Percentiles rank a stretch among this genome's conserved stretches.
phyloP scores from a whole-genome alignment of 352 stramenopile species.

The Phytophthora pistaciae region DNA sequence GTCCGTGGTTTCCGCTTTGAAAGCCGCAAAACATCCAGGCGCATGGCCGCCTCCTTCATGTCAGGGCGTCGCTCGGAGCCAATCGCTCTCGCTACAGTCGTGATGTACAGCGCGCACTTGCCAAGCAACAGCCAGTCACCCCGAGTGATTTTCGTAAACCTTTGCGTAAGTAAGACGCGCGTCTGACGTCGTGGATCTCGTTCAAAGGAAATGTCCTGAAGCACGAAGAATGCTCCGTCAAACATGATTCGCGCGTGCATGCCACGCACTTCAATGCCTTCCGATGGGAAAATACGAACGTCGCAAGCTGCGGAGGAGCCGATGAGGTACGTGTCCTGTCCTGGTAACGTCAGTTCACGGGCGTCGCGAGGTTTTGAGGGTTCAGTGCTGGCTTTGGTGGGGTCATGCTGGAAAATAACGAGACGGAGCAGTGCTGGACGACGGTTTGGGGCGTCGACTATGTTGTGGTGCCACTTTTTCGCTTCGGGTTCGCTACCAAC shows the following conservation, averaged over 20 bases:
- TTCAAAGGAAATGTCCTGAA: constrained; percentile 81
- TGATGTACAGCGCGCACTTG: constrained; percentile 59
- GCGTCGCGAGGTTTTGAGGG: constrained; percentile 10
- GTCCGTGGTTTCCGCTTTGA: constrained; percentile 69
- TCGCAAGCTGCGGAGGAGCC: constrained; percentile 67
- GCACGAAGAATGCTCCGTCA: constrained; percentile 70
- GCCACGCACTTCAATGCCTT: constrained; percentile 46
- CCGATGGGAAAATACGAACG: constrained; percentile 51
- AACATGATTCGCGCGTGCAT: constrained; percentile 75
- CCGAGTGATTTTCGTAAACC: constrained; percentile 56
- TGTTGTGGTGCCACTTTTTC: neutral
- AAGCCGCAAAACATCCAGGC: constrained; percentile 65
- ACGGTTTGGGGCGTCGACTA: neutral
- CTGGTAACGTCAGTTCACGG: constrained; percentile 28
- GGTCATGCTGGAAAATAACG: constrained; percentile 36
- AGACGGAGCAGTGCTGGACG: constrained; percentile 23
- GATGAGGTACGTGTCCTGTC: constrained; percentile 57
- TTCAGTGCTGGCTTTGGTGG: constrained; percentile 13
- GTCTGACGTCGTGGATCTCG: constrained; percentile 62
- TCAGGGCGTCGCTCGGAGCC: constrained; percentile 64
- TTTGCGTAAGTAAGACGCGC: constrained; percentile 52
- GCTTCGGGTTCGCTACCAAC: constrained; percentile 24
- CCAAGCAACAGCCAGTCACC: constrained; percentile 72
- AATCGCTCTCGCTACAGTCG: constrained; percentile 59
- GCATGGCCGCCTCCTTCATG: constrained; percentile 73